Conservation (phyloP, 2,329 filamentous ascomycete species). For the Fusarium devonianum region DNA sequence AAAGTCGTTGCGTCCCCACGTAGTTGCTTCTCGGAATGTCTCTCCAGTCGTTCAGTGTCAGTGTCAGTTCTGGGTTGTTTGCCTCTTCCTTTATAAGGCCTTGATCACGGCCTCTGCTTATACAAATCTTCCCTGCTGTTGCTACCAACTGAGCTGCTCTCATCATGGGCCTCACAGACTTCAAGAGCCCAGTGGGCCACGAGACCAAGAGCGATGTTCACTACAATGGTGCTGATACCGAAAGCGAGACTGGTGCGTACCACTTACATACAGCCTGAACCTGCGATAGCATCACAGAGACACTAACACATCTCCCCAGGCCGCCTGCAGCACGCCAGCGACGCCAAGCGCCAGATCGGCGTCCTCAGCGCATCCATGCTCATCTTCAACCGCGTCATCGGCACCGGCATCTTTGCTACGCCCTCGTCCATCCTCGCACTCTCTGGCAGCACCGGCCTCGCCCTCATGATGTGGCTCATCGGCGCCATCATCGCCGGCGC, state of each 20-base stretch:
- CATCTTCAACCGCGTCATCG: slow-evolving; percentile 71
- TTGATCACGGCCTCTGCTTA: no score
- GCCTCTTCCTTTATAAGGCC: background rate
- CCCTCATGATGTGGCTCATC: slow-evolving; percentile 68
- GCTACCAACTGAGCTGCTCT: background rate
- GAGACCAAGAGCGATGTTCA: slow-evolving; percentile 21
- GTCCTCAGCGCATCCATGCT: slow-evolving; percentile 63
- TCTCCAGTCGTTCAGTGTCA: slow-evolving; percentile 12
- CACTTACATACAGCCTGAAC: background rate
- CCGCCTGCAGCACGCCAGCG: slow-evolving; percentile 50
- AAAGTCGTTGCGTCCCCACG: slow-evolving; percentile 15
- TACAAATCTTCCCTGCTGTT: background rate
- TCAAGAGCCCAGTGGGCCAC: slow-evolving; percentile 24
- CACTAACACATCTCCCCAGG: slow-evolving; percentile 25
- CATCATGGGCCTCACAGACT: slow-evolving; percentile 34
- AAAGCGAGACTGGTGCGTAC: slow-evolving; percentile 37
- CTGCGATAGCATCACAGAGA: no score
- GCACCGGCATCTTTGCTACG: slow-evolving; percentile 72
- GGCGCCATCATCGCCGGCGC: slow-evolving; percentile 68
- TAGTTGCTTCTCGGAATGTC: background rate
- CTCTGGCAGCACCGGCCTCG: slow-evolving; percentile 67
- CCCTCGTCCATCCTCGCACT: slow-evolving; percentile 64
- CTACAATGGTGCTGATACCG: slow-evolving; percentile 23
- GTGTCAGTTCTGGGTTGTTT: slow-evolving; percentile 3
- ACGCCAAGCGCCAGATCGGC: slow-evolving; percentile 63